A percentile compares a stretch with the other conserved stretches of the same genome.
Evolutionary conservation across 2,329 filamentous ascomycete species (phyloP).

Genomic region (Cladophialophora immunda): DNA sequence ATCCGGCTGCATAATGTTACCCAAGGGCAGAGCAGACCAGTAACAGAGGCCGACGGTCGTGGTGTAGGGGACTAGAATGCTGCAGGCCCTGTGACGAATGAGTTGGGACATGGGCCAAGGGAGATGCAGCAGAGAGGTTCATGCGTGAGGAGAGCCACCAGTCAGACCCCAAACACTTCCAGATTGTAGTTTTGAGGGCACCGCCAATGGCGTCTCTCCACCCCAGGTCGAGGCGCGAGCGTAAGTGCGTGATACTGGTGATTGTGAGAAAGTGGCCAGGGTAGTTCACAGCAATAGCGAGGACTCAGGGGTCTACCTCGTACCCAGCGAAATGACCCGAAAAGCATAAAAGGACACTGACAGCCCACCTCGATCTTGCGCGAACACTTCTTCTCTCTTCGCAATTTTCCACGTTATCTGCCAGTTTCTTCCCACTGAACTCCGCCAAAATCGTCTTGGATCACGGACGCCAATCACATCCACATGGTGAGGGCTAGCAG

Average conservation of each 20-base stretch:
- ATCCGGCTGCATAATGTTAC: not conserved
- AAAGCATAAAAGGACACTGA: not conserved
- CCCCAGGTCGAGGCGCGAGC: not conserved
- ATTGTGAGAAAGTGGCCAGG: not conserved
- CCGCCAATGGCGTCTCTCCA: not conserved
- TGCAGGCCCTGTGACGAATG: not conserved
- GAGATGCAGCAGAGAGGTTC: not conserved
- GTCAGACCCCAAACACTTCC: not conserved
- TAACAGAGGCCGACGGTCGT: not conserved
- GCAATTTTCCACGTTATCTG: too few relatives aligned
- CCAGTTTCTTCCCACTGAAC: too few relatives aligned
- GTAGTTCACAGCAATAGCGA: too few relatives aligned
- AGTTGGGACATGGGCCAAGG: not conserved
- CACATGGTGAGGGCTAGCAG: too few relatives aligned
- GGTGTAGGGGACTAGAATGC: not conserved
- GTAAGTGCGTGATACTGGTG: not conserved
- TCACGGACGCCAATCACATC: not conserved
- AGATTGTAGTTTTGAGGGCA: not conserved
- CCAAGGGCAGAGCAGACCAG: not conserved
- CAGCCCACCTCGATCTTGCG: not conserved
- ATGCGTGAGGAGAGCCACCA: not conserved
- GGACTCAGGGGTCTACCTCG: not conserved
- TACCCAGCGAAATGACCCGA: too few relatives aligned
- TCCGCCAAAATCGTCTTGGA: too few relatives aligned
- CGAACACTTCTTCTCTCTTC: not conserved